These are phyloP conservation scores for Diversispora epigaea DNA, from an alignment of 192 early-diverging fungal species.

Conservation along the genomic window DNA sequence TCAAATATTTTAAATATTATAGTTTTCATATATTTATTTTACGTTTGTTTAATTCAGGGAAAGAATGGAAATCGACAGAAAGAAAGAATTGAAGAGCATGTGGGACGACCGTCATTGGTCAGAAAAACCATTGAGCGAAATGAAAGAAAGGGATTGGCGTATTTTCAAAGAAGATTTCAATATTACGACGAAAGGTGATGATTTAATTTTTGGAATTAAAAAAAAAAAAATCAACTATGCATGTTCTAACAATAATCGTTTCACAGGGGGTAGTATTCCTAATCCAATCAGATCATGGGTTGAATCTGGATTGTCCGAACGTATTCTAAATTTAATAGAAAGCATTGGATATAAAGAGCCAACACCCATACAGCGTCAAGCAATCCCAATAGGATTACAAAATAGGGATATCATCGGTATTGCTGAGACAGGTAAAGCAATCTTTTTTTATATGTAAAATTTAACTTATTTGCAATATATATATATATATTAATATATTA, in stretches of 20 bases:
- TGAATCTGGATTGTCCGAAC: slow-evolving; percentile 72
- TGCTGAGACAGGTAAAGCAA: slow-evolving; percentile 72
- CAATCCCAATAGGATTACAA: slow-evolving; percentile 92
- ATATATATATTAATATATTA: not conserved
- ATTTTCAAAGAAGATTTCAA: slow-evolving; percentile 99
- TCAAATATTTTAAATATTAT: not conserved
- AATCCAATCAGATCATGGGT: slow-evolving; percentile 85
- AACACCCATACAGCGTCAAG: slow-evolving; percentile 96
- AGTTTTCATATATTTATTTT: not conserved
- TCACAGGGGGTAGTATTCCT: slow-evolving; percentile 76
- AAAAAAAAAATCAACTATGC: not conserved
- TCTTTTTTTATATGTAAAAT: not conserved
- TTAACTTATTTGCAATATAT: not conserved
- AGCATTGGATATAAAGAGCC: slow-evolving; percentile 91
- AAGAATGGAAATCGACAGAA: slow-evolving; percentile 58
- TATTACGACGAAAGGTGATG: slow-evolving; percentile 84
- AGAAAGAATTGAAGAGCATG: slow-evolving; percentile 65
- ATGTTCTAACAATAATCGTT: not conserved
- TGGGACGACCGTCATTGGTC: slow-evolving; percentile 96
- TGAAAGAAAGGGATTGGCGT: slow-evolving; percentile 98
- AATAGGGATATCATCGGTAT: slow-evolving; percentile 88
- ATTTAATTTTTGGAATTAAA: not conserved
- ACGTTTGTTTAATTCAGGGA: slow-evolving; percentile 45
- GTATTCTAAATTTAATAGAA: slow-evolving; percentile 73
- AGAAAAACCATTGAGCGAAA: slow-evolving; percentile 84